These are phyloP conservation scores for Verticillium alfalfae DNA, from an alignment of 2,329 filamentous ascomycete genomes.

Conservation along the genomic window DNA sequence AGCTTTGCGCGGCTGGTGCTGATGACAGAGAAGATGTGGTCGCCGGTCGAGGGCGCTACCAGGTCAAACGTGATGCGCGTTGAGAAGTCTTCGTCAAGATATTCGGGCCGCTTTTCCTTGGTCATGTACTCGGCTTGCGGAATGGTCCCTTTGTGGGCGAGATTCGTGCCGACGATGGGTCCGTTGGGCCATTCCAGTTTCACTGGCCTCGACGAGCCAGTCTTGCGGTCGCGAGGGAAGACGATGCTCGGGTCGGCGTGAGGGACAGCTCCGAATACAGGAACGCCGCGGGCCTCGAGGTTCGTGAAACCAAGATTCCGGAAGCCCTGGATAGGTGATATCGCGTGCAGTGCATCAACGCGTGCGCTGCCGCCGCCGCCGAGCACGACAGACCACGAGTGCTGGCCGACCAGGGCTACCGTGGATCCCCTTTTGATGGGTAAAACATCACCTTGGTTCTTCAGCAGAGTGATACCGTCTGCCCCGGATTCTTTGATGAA, in stretches of 20 bases:
- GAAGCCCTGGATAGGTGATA: not conserved
- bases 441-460: constrained; percentile 61
- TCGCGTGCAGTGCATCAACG: not conserved
- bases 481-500: constrained; percentile 61
- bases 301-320: not conserved
- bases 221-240: not conserved
- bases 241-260: not conserved
- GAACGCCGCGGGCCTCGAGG: not conserved
- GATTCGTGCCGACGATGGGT: not conserved
- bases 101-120: not conserved
- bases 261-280: not conserved
- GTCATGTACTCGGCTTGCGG: not conserved
- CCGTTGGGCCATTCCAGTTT: not conserved
- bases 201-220: not conserved
- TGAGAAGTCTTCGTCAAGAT: not conserved
- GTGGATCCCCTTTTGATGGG: constrained; percentile 43
- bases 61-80: not conserved
- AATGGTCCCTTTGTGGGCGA: not conserved
- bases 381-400: not conserved
- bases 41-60: not conserved
- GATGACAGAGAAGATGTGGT: not conserved
- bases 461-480: constrained; percentile 68
- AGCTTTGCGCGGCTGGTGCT: not conserved
- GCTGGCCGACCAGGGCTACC: not conserved
- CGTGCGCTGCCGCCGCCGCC: not conserved